These are phyloP conservation scores for Rhizophagus prolifer DNA, from an alignment of 192 early-diverging fungal species.

Conservation along the genomic window DNA sequence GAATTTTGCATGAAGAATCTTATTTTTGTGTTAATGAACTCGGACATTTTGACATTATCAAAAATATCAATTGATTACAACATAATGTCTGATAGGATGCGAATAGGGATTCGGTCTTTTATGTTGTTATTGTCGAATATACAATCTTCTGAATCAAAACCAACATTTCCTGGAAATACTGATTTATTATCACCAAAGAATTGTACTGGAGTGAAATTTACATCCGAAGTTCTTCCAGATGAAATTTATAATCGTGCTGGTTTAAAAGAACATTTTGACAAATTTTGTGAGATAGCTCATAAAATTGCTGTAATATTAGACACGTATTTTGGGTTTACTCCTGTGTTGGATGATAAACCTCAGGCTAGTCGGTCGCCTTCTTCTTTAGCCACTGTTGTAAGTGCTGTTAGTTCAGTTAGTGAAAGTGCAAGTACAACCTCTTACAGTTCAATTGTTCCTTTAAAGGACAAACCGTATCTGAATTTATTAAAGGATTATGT, in stretches of 20 bases:
- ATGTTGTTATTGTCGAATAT: slow-evolving; percentile 71
- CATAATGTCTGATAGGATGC: slow-evolving; percentile 67
- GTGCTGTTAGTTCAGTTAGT: slow-evolving; percentile 28
- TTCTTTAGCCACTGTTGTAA: background rate
- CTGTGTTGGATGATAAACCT: slow-evolving; percentile 54
- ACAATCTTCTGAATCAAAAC: slow-evolving; percentile 51
- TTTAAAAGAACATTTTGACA: slow-evolving; percentile 67
- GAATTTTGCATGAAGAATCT: slow-evolving; percentile 73
- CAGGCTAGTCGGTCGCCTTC: slow-evolving; percentile 29
- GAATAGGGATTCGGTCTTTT: slow-evolving; percentile 73
- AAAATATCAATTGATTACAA: slow-evolving; percentile 52
- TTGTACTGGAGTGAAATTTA: slow-evolving; percentile 24
- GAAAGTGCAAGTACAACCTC: slow-evolving; percentile 39
- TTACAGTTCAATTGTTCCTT: slow-evolving; percentile 51
- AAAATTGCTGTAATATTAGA: slow-evolving; percentile 62
- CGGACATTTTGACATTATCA: slow-evolving; percentile 47
- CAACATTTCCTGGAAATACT: slow-evolving; percentile 48
- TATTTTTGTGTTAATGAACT: slow-evolving; percentile 61
- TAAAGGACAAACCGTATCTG: slow-evolving; percentile 59
- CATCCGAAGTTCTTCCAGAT: slow-evolving; percentile 51
- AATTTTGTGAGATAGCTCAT: slow-evolving; percentile 64
- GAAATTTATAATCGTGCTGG: slow-evolving; percentile 54
- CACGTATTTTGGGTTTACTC: slow-evolving; percentile 43
- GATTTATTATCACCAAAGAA: slow-evolving; percentile 40
- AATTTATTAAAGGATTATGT: slow-evolving; percentile 72